These are phyloP conservation scores for Nitzschia sp. DNA, from an alignment of 108 stramenopile species.

Conservation along the genomic window DNA sequence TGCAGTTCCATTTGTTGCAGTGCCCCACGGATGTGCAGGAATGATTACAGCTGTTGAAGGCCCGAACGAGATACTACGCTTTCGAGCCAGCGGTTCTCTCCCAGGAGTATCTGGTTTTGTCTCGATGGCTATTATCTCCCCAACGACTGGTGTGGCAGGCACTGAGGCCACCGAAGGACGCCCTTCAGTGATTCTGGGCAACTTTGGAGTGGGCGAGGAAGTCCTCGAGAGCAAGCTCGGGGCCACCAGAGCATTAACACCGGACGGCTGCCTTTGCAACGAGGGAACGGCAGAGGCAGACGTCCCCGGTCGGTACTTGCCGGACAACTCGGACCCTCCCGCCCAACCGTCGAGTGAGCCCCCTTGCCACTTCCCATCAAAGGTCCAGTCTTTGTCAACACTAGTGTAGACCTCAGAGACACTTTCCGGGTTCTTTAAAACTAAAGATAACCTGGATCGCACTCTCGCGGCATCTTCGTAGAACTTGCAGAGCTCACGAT, in stretches of 20 bases:
- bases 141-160: too few species aligned
- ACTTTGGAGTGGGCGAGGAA: too few species aligned
- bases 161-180: too few species aligned
- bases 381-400: slow-evolving; percentile 12
- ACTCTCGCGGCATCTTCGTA: background rate
- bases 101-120: background rate
- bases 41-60: too few species aligned
- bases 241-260: too few species aligned
- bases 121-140: too few species aligned
- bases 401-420: background rate
- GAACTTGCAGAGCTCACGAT: background rate
- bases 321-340: slow-evolving; percentile 6
- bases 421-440: background rate
- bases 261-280: background rate
- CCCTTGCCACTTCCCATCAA: slow-evolving; percentile 16
- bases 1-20: background rate
- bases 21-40: too few species aligned
- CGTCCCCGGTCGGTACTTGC: background rate
- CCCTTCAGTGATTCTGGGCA: too few species aligned
- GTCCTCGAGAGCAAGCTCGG: too few species aligned
- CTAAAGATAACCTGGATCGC: background rate
- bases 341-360: background rate
- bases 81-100: background rate
- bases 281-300: background rate
- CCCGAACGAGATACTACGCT: too few species aligned